Evolutionary conservation across 2,329 filamentous ascomycete species (phyloP), one percentile per base, ranked within the genome.

Genomic region (Ascocoryne sarcoides): DNA sequence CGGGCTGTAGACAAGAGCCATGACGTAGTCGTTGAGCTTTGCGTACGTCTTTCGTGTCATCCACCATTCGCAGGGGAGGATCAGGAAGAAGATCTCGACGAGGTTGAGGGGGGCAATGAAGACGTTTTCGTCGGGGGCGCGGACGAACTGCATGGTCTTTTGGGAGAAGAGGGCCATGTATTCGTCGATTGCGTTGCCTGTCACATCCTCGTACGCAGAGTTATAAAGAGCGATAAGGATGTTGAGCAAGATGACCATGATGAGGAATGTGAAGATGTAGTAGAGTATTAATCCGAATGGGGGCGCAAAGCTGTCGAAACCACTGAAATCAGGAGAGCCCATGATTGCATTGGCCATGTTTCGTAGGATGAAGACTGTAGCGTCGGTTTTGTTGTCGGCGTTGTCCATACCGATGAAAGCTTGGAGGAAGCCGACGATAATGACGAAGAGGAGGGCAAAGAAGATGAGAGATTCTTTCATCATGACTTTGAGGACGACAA

Each of bases 151-250:
- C 74, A 96, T 86, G 0, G 92, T 95, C 64, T 95, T 95, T 52
- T 93, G 84, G 0, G 86, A 75, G 63, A 95, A 95, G 3, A 96
- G 75, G 0, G 88, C 90, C 60, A 98, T 80, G 63, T 88, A 98
- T 62, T 98, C 92, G 61, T 98, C 92, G 50, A 87, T 83, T 4
- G 92, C 88, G 57, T 98, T 84, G 32, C 75, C 76, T 18, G 80
- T 83, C 44, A 86, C 82, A 61, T 84, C 80, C 53, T 93, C 84
- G 60, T 98, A 96, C 2, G 92, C 88, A 34, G 82, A 90, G 65
- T 96, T 96, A 69, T 95, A 98, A 5, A 98, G 76, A 0, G 92
- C 92, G 58, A 98, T 96, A 43, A 98, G 77, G 54, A 98, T 87
- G 61, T 98, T 98, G 51, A 98, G 76, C 18, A 96, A 70, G 42